phyloP scores from a whole-genome alignment of 176 grass and related monocot species.

The Pontederia crassipes region DNA sequence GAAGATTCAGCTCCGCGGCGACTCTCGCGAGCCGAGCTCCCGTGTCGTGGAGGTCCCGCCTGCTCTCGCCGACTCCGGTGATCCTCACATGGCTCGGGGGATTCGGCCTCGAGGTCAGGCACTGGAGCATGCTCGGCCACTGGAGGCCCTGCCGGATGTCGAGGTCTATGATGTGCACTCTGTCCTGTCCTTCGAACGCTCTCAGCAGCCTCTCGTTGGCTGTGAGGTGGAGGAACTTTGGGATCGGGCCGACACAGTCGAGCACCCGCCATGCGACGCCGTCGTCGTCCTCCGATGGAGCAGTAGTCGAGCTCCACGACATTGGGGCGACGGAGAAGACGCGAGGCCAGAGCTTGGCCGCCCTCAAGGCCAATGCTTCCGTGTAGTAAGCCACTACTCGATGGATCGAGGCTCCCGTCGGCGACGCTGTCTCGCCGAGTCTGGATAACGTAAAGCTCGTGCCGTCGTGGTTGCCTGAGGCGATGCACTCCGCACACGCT shows the following conservation, averaged over 20 bases:
- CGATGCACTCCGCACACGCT: conserved; percentile 55
- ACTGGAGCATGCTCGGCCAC: conserved; percentile 82
- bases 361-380: conserved; percentile 57
- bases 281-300: conserved; percentile 42
- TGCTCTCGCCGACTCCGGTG: conserved; percentile 77
- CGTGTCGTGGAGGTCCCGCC: conserved; percentile 57
- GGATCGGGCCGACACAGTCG: conserved; percentile 59
- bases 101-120: conserved; percentile 36
- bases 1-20: conserved; percentile 40
- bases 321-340: conserved; percentile 44
- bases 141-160: conserved; percentile 96
- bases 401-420: conserved; percentile 52
- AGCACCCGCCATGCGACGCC: conserved; percentile 51
- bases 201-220: conserved; percentile 60
- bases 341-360: conserved; percentile 53
- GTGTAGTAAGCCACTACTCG: conserved; percentile 75
- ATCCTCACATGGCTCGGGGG: conserved; percentile 69
- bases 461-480: conserved; percentile 37
- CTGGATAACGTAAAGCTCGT: conserved; percentile 59
- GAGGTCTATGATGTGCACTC: conserved; percentile 90
- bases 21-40: conserved; percentile 46
- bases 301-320: conserved; percentile 35
- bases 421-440: conserved; percentile 51
- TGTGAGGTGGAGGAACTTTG: conserved; percentile 80
- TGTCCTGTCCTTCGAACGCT: conserved; percentile 68